Conservation (phyloP, 2,329 filamentous ascomycete genomes). For the Cadophora gregata region DNA sequence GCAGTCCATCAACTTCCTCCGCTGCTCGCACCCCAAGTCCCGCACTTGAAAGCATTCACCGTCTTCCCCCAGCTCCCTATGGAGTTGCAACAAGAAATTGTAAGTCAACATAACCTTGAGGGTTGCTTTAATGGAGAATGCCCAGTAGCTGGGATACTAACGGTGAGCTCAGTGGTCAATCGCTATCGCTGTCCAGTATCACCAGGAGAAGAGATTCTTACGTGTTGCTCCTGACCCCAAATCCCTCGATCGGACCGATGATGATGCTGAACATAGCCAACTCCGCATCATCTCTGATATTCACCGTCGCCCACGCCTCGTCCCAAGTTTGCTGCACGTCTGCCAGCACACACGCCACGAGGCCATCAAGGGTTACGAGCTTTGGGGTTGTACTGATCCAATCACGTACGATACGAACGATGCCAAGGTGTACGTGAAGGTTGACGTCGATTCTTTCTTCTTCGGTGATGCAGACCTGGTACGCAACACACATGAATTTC, state of each 20-base stretch:
- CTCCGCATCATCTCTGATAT: slow-evolving; percentile 15
- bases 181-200: background rate
- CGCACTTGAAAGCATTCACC: background rate
- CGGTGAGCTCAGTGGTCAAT: background rate
- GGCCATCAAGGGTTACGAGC: slow-evolving; percentile 14
- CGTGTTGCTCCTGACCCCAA: slow-evolving; percentile 4
- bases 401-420: background rate
- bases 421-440: slow-evolving; percentile 18
- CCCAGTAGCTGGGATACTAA: background rate
- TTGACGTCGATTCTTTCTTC: slow-evolving; percentile 18
- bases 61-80: background rate
- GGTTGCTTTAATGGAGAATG: no score
- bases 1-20: background rate
- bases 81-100: slow-evolving; percentile 12
- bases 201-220: slow-evolving; percentile 18
- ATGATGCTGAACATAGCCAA: background rate
- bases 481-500: background rate
- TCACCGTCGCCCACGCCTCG: background rate
- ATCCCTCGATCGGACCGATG: background rate
- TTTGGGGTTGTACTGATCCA: slow-evolving; percentile 12
- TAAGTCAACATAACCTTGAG: background rate
- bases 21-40: no score
- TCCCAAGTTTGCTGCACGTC: slow-evolving; percentile 16
- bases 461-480: slow-evolving; percentile 13
- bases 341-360: slow-evolving; percentile 13